Percentiles rank a stretch among this genome's conserved stretches.
phyloP scores from a whole-genome alignment of 2,329 filamentous ascomycete genomes.

The Aspergillus pseudotamarii region DNA sequence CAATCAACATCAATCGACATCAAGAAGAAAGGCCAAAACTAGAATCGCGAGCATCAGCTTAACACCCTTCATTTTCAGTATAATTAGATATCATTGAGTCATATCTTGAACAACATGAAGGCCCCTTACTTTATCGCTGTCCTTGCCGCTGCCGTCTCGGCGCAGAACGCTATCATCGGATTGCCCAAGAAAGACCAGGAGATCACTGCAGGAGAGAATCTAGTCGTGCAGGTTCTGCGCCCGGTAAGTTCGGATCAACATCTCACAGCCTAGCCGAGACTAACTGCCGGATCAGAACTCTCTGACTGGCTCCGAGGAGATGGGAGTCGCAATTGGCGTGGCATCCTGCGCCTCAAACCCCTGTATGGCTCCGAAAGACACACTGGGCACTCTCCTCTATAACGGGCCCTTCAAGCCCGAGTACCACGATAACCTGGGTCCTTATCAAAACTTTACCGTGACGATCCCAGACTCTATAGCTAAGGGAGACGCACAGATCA shows the following conservation, averaged over 20 bases:
- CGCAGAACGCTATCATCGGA: slow-evolving; percentile 31
- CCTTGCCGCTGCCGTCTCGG: slow-evolving; percentile 27
- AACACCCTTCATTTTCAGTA: not conserved
- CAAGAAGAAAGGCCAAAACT: not conserved
- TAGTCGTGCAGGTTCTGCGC: slow-evolving; percentile 34
- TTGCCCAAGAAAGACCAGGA: slow-evolving; percentile 23
- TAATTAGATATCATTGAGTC: not conserved
- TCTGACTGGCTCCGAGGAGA: slow-evolving; percentile 29
- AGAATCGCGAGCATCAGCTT: not conserved
- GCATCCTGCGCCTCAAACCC: slow-evolving; percentile 23
- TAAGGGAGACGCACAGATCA: slow-evolving; percentile 24
- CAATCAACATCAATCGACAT: not conserved
- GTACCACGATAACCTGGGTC: slow-evolving; percentile 27
- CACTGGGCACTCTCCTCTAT: slow-evolving; percentile 31
- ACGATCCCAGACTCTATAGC: slow-evolving; percentile 23
- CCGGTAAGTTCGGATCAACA: slow-evolving; percentile 21
- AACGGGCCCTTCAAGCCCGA: slow-evolving; percentile 30
- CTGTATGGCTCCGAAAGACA: slow-evolving; percentile 24
- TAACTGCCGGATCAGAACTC: slow-evolving; percentile 23
- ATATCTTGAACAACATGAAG: slow-evolving; percentile 28
- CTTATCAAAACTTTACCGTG: slow-evolving; percentile 37
- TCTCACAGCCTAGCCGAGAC: not conserved
- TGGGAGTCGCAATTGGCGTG: slow-evolving; percentile 35
- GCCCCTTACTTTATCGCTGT: slow-evolving; percentile 21
- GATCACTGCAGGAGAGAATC: slow-evolving; percentile 23